phyloP scores from a whole-genome alignment of 1,139 yeast genomes.

The Suhomyces maxii region DNA sequence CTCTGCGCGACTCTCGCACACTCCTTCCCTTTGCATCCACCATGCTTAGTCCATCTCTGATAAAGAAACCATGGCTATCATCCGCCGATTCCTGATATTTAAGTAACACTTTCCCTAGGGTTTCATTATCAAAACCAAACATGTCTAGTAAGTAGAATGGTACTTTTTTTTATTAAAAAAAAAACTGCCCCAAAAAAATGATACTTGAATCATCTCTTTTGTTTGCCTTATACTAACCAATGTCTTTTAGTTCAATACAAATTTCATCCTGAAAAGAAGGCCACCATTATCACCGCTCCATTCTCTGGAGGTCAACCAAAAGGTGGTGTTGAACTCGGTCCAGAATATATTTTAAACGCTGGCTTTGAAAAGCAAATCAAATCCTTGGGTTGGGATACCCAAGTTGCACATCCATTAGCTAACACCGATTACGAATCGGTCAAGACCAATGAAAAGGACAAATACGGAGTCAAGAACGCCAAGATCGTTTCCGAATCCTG shows the following conservation, averaged over 20 bases:
- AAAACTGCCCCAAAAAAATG: not conserved
- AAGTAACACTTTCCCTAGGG: not conserved
- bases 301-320: conserved; percentile 97
- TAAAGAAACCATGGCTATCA: not conserved
- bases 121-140: not conserved
- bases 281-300: conserved; percentile 77
- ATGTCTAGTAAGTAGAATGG: conserved; percentile 13
- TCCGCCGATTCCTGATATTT: not conserved
- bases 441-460: conserved; percentile 46
- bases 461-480: conserved; percentile 69
- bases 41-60: not conserved
- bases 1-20: conserved; percentile 7
- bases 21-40: conserved; percentile 6
- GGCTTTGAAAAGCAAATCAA: conserved; percentile 68
- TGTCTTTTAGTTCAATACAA: conserved; percentile 36
- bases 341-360: conserved; percentile 70
- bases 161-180: too few species aligned
- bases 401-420: conserved; percentile 57
- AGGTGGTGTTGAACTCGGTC: conserved; percentile 92
- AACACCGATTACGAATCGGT: conserved; percentile 44
- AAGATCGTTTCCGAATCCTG: conserved; percentile 75
- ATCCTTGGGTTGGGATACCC: conserved; percentile 70
- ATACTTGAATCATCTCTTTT: not conserved
- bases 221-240: not conserved
- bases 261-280: conserved; percentile 53